A percentile compares a stretch with the other conserved stretches of the same genome.
These are phyloP conservation scores for Scedosporium boydii DNA, from an alignment of 2,329 filamentous ascomycete genomes.

Conservation along the genomic window DNA sequence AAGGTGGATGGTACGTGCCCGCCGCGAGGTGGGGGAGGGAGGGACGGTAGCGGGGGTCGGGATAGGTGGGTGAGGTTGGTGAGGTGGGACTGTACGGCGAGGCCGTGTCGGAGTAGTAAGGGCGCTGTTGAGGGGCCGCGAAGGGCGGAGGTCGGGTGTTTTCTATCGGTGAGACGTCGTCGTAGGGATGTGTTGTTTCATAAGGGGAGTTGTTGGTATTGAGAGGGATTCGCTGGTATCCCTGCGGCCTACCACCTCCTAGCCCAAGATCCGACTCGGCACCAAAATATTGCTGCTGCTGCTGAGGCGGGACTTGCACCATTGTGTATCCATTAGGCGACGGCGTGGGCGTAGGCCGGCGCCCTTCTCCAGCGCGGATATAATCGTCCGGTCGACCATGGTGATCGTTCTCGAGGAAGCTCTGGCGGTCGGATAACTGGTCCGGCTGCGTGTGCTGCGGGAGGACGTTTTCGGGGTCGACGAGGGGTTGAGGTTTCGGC, in stretches of 20 bases:
- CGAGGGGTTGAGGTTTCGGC: constrained; percentile 5
- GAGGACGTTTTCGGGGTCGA: constrained; percentile 21
- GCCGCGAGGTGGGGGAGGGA: not conserved
- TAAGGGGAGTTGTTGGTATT: not conserved
- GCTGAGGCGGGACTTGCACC: not conserved
- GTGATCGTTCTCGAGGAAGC: not conserved
- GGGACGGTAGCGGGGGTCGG: not conserved
- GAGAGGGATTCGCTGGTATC: not conserved
- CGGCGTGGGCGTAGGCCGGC: not conserved
- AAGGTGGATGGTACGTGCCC: not conserved
- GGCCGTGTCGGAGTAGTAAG: too few relatives aligned
- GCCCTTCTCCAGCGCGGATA: not conserved
- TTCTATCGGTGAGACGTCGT: too few relatives aligned
- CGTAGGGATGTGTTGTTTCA: too few relatives aligned
- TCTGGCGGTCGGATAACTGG: constrained; percentile 20
- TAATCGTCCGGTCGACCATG: not conserved
- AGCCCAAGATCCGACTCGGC: not conserved
- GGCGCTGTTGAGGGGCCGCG: too few relatives aligned
- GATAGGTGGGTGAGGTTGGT: not conserved
- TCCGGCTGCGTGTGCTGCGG: constrained; percentile 30
- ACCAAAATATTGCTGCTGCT: not conserved
- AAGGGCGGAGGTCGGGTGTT: too few relatives aligned
- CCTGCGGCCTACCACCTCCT: not conserved
- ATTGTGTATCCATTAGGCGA: not conserved
- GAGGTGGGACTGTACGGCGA: not conserved